Evolutionary conservation across 2,329 filamentous ascomycete species (phyloP), one percentile per base, ranked within the genome.

Genomic region (Penicillium digitatum): DNA sequence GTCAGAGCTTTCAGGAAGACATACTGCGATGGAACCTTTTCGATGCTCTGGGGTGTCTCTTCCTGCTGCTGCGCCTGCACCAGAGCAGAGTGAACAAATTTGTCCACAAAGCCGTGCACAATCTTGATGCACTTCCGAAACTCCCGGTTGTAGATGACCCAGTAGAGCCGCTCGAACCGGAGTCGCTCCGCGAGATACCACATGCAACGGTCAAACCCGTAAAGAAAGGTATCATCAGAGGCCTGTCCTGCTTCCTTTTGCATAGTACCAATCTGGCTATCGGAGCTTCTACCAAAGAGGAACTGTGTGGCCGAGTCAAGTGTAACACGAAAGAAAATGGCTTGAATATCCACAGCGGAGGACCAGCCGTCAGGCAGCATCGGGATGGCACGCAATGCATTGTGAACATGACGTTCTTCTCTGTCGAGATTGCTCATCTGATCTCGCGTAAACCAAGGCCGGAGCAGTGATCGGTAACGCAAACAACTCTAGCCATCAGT

Each of bases 221-320:
- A 43, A 5, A 35, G 32, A 31, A 56, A 56, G 16, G 34, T 40
- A 18, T 47, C 42, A 26, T 34, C 42, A 20, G 44, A 44, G 22
- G n/a, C 14, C 6, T 29, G n/a, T 22, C 48, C 18, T n/a, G 24
- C 38, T 22, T 47, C 22, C 9, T 26, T 26, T 24, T 35, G 3
- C 31, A 3, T 34, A n/a, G 44, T 43, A 42, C 22, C 37, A 22
- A 52, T 24, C 38, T 39, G 38, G 18, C 38, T 39, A 24, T 39
- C 12, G 3, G 12, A 39, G n/a, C 38, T 52, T 49, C 82, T 74
- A 12, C 86, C 86, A 43, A 88, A 85, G 2, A 89, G 73, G 60
- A 88, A 87, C 48, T 85, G 83, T 0, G 85, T 88, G 0, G 85
- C 83, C 0, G 83, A 81, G 57, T 88, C 86, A n/a, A 88, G 76